Percentiles rank a stretch among this genome's conserved stretches.
phyloP scores from a whole-genome alignment of 345 rosid genomes.

The Jatropha curcas region DNA sequence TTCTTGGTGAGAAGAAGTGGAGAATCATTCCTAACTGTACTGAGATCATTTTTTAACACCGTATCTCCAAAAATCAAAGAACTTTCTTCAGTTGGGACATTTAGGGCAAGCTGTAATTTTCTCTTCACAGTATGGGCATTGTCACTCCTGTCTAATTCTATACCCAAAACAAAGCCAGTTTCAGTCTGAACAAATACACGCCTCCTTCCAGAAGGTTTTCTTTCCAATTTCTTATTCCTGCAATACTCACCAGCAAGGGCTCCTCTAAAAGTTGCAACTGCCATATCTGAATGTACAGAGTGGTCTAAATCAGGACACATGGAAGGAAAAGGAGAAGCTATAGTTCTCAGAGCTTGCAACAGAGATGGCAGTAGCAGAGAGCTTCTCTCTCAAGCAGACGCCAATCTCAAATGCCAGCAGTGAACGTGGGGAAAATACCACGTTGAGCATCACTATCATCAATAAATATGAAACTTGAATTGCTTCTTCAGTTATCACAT shows the following conservation, averaged over 20 bases:
- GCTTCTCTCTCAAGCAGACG: conserved; percentile 49
- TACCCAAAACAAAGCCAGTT: conserved; percentile 44
- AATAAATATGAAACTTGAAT: conserved; percentile 8
- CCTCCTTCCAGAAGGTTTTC: conserved; percentile 32
- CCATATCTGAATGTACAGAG: conserved; percentile 31
- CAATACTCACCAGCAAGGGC: conserved; percentile 29
- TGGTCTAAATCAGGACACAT: conserved; percentile 35
- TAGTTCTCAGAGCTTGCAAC: conserved; percentile 9
- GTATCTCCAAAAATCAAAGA: conserved; percentile 43
- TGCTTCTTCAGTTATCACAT: conserved; percentile 1
- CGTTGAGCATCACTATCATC: conserved; percentile 37
- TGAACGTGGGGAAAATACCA: conserved; percentile 21
- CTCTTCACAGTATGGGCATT: conserved; percentile 48
- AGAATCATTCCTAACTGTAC: conserved; percentile 42
- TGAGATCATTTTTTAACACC: conserved; percentile 42
- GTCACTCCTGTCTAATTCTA: conserved; percentile 46
- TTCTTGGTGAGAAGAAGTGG: conserved; percentile 41
- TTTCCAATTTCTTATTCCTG: conserved; percentile 32
- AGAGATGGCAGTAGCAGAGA: conserved; percentile 30
- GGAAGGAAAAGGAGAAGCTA: conserved; percentile 31
- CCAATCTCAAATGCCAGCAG: conserved; percentile 41
- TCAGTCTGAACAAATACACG: conserved; percentile 53
- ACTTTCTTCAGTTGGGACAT: conserved; percentile 47
- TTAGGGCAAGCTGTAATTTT: conserved; percentile 43
- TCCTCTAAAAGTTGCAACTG: conserved; percentile 30